Evolutionary conservation across 2,329 filamentous ascomycete species (phyloP), one percentile per base, ranked within the genome.

Genomic region (Arthrinium puccinioides): DNA sequence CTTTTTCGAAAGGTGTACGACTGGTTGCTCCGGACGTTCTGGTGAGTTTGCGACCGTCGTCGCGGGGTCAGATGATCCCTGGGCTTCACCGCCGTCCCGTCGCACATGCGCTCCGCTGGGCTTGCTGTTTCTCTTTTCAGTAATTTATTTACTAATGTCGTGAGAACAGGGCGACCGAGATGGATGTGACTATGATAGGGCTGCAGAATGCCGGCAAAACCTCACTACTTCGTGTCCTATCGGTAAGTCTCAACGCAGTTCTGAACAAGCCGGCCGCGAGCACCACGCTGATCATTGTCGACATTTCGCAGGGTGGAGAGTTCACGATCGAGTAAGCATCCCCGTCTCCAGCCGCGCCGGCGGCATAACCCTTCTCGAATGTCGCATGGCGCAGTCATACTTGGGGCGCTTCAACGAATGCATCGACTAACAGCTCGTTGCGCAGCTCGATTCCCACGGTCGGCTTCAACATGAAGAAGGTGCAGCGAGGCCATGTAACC

Each of bases 131-230:
- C n/a, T n/a, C n/a, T n/a, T n/a, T n/a, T n/a, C n/a, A n/a, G n/a
- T n/a, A n/a, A n/a, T n/a, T n/a, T n/a, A n/a, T n/a, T n/a, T n/a
- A 30, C 46, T 49, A 41, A 48, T 41, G 39, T 44, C 23, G n/a
- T 30, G 32, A 38, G 36, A 40, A 44, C 48, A 96, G 90, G 92
- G 88, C 90, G 51, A 94, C 89, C 49, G 92, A 98, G 71, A 96
- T 98, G 89, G 92, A 98, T 67, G 90, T 98, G 60, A 97, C 92
- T 51, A 94, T 98, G 84, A 90, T 98, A 61, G 92, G 92, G 18
- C 70, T 98, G 58, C 92, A 98, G 61, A 97, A 97, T 68, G 92
- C 92, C 42, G 92, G 92, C 56, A 98, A 98, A 70, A 97, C 92
- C 26, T 97, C 90, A 44, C 66, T 98, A 56, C 72, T 98, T 61